Conservation (phyloP, 202 grass and related monocot species). For the Elaeis oleifera region DNA sequence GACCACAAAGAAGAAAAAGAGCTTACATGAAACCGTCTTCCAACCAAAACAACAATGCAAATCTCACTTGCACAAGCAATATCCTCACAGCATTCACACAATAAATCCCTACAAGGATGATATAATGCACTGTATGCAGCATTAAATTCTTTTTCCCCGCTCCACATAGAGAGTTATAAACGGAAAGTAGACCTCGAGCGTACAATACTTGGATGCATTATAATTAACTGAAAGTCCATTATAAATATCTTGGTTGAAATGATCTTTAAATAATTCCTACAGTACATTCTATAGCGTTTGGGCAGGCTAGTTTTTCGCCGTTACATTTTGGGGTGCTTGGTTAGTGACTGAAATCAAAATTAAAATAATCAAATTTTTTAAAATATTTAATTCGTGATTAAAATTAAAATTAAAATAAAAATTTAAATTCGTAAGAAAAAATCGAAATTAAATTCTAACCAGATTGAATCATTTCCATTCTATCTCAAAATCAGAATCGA, state of each 20-base stretch:
- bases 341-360: too few relatives aligned
- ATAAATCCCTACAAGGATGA: conserved; percentile 28
- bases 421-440: too few relatives aligned
- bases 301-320: conserved; percentile 48
- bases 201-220: neutral
- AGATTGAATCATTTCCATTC: too few relatives aligned
- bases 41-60: conserved; percentile 61
- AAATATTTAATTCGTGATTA: too few relatives aligned
- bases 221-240: neutral
- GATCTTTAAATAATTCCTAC: conserved; percentile 56
- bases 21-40: conserved; percentile 54
- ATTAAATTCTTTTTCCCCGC: conserved; percentile 56
- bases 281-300: conserved; percentile 58
- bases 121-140: conserved; percentile 53
- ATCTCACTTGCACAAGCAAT: conserved; percentile 63
- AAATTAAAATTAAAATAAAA: too few relatives aligned
- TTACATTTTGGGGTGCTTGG: conserved; percentile 23
- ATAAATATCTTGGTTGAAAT: conserved; percentile 51
- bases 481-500: too few relatives aligned
- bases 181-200: conserved; percentile 51
- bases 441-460: too few relatives aligned
- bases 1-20: neutral
- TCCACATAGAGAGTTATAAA: conserved; percentile 58
- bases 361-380: too few relatives aligned
- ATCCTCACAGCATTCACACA: conserved; percentile 49